Evolutionary conservation across 176 grass and related monocot genomes (phyloP), one percentile per base, ranked within the genome.

Genomic region (Oryza meyeriana): DNA sequence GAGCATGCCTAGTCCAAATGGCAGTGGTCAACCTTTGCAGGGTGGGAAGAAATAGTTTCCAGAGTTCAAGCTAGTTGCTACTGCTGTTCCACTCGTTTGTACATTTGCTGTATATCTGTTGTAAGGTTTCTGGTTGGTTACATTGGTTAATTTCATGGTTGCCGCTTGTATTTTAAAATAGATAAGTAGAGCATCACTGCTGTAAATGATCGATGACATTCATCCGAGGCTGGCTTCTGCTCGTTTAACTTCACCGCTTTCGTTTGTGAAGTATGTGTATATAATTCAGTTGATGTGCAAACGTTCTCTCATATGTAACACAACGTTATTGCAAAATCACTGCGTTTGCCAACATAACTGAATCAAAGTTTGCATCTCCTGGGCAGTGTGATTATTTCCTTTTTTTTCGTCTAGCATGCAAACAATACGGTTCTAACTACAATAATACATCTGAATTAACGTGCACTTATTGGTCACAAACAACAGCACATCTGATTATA

Each of bases 21-120:
- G 91, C 64, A 90, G 87, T 74, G 89, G 91, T 36, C 89, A 94
- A 66, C 89, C 97, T 75, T 94, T 99, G 93, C 73, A 96, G 33
- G 77, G 84, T 69, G 83, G 92, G 61, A 94, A 91, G 85, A 93
- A 95, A 85, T 98, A 94, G 86, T 17, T 63, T 76, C 26, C 12
- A 1, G 22, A 69, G 27, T 61, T 38, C 9, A 22, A 80, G 14
- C 33, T 83, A 74, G 31, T 61, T 24, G 22, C 27, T 8, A 29
- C 2, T 50, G 22, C 22, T 59, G 55, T 59, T 25, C 20, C n/a
- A 24, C 52, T 59, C 29, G 72, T 76, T 80, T 79, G 27, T n/a
- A n/a, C n/a, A 69, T 65, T 86, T 82, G 77, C 32, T 91, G 89
- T 94, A 89, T 57, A 94, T 93, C 74, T 81, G 27, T 8, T 94